Evolutionary conservation across 1,139 yeast genomes (phyloP).

Genomic region (Geotrichum carabidarum): DNA sequence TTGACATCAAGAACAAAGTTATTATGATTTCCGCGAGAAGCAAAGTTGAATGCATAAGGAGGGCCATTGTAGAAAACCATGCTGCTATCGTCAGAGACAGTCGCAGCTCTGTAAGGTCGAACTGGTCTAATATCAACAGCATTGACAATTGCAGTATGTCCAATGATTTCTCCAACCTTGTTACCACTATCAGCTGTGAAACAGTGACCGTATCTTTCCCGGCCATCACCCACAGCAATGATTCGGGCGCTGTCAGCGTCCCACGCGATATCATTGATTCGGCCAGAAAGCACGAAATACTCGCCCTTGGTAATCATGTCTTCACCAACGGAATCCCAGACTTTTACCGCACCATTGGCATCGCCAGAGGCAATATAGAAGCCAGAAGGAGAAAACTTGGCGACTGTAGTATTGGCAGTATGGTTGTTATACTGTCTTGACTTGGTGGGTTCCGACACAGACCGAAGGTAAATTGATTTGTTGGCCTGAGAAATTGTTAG

Average conservation of each 20-base stretch:
- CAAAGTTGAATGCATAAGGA: slow-evolving; percentile 78
- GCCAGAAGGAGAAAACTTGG: slow-evolving; percentile 84
- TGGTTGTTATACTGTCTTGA: slow-evolving; percentile 69
- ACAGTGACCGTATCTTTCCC: slow-evolving; percentile 86
- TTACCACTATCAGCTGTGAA: slow-evolving; percentile 93
- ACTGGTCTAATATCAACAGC: slow-evolving; percentile 82
- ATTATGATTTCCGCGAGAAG: slow-evolving; percentile 68
- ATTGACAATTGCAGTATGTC: slow-evolving; percentile 81
- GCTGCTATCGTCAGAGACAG: slow-evolving; percentile 84
- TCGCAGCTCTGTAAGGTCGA: slow-evolving; percentile 90
- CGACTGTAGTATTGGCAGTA: slow-evolving; percentile 67
- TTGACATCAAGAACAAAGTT: slow-evolving; percentile 77
- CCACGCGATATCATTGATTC: slow-evolving; percentile 84
- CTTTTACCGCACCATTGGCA: slow-evolving; percentile 74
- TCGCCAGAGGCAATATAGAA: slow-evolving; percentile 90
- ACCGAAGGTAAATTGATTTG: slow-evolving; percentile 69
- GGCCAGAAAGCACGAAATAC: slow-evolving; percentile 74
- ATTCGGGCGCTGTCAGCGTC: slow-evolving; percentile 81
- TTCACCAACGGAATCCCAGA: slow-evolving; percentile 71
- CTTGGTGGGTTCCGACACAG: slow-evolving; percentile 49
- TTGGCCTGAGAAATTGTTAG: slow-evolving; percentile 43
- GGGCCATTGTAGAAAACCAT: slow-evolving; percentile 87
- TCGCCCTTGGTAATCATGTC: slow-evolving; percentile 73
- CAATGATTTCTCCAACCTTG: slow-evolving; percentile 90
- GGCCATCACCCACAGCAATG: slow-evolving; percentile 94